phyloP scores from a whole-genome alignment of 805 yeast species.

The Wickerhamiella hasegawae region DNA sequence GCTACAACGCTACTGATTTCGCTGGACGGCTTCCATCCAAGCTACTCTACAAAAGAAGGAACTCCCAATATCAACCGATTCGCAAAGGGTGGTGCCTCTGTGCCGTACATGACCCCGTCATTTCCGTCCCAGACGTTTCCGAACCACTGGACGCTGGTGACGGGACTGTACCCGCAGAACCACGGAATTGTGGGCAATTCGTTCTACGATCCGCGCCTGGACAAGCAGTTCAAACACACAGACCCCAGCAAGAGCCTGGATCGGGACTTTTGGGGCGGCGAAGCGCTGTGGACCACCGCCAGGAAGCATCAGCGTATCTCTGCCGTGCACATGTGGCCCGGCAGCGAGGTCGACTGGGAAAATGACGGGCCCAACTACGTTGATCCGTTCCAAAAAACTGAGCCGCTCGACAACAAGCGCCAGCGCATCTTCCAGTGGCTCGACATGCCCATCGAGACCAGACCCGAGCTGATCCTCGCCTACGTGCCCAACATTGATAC shows the following conservation, averaged over 20 bases:
- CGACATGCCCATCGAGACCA: constrained; percentile 28
- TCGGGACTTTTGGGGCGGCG: constrained; percentile 76
- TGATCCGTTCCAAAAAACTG: constrained; percentile 51
- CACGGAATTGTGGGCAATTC: constrained; percentile 83
- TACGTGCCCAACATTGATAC: constrained; percentile 74
- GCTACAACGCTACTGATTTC: constrained; percentile 75
- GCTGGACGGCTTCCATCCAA: constrained; percentile 85
- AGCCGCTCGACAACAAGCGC: constrained; percentile 38
- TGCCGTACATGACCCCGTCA: constrained; percentile 70
- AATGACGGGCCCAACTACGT: constrained; percentile 36
- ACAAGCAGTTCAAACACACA: constrained; percentile 47
- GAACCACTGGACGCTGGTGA: constrained; percentile 80
- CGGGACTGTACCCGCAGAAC: constrained; percentile 68
- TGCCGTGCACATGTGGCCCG: constrained; percentile 97
- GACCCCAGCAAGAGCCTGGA: constrained; percentile 36
- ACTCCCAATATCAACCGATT: constrained; percentile 62
- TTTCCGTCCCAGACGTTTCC: constrained; percentile 86
- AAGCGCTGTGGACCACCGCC: constrained; percentile 77
- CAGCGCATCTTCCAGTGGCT: constrained; percentile 51
- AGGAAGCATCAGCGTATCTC: constrained; percentile 39
- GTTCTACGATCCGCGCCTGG: constrained; percentile 45
- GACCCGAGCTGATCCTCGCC: constrained; percentile 66
- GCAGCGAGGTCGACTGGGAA: constrained; percentile 54
- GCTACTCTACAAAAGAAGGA: constrained; percentile 43
- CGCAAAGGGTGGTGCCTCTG: constrained; percentile 38